Percentiles rank a stretch among this genome's conserved stretches.
These are phyloP conservation scores for Cucumis melo DNA, from an alignment of 306 rosid genomes.

Conservation along the genomic window DNA sequence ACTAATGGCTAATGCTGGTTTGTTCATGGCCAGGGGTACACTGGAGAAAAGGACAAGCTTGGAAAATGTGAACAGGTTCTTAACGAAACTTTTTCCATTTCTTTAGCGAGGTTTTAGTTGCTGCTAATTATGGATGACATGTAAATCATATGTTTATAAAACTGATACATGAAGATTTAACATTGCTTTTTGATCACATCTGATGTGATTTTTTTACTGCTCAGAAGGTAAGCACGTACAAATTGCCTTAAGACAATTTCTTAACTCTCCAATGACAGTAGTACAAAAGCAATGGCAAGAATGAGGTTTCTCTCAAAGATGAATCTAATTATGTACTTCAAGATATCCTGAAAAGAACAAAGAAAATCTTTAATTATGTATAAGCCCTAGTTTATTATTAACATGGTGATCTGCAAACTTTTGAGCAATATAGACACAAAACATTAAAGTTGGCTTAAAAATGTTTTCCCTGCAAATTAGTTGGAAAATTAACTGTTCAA, in stretches of 20 bases:
- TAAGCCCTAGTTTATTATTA: not conserved
- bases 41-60: constrained; percentile 73
- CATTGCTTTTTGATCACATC: not conserved
- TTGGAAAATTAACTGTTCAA: not conserved
- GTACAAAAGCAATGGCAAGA: not conserved
- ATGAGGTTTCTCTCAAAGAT: not conserved
- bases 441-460: not conserved
- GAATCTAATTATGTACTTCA: not conserved
- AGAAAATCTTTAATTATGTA: not conserved
- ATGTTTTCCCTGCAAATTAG: not conserved
- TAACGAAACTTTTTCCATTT: constrained; percentile 4
- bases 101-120: not conserved
- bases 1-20: not conserved
- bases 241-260: not conserved
- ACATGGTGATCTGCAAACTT: not conserved
- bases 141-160: not conserved
- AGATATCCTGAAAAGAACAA: constrained; percentile 1
- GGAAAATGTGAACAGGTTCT: constrained; percentile 96
- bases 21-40: constrained; percentile 43
- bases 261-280: not conserved
- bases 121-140: not conserved
- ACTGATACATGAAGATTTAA: not conserved
- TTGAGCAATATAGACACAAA: not conserved
- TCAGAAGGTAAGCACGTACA: not conserved
- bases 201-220: not conserved